Conservation (phyloP, 371 early-diverging fungal species). For the Nematocida minor region DNA sequence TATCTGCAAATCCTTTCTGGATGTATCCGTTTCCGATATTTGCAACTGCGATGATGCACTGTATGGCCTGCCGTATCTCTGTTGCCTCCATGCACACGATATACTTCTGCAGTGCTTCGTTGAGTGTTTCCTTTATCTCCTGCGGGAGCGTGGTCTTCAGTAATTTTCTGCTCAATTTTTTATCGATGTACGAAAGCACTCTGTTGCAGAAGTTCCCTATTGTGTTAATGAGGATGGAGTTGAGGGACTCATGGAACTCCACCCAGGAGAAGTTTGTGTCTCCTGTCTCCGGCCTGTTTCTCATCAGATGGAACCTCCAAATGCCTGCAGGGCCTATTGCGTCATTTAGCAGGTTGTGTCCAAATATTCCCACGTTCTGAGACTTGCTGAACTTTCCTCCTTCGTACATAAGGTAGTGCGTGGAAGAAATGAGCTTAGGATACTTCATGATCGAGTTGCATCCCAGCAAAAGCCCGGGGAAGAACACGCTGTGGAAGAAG, state of each 20-base stretch:
- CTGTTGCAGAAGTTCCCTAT: conserved; percentile 97
- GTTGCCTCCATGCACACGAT: conserved; percentile 73
- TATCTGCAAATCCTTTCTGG: conserved; percentile 70
- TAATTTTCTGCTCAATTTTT: conserved; percentile 75
- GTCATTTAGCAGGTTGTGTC: conserved; percentile 77
- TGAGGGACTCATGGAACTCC: conserved; percentile 83
- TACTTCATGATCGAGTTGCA: conserved; percentile 66
- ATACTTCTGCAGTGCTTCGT: conserved; percentile 72
- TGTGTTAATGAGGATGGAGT: conserved; percentile 79
- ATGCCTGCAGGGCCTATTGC: conserved; percentile 82
- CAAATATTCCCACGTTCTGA: conserved; percentile 92
- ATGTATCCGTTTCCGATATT: conserved; percentile 85
- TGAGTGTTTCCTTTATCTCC: conserved; percentile 73
- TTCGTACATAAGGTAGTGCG: conserved; percentile 97
- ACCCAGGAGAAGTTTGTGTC: conserved; percentile 90
- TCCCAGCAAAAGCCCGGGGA: conserved; percentile 83
- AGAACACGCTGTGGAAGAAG: conserved; percentile 96
- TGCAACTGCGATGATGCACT: conserved; percentile 80
- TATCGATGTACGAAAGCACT: conserved; percentile 81
- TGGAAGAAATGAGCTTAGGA: conserved; percentile 77
- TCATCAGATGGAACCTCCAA: conserved; percentile 94
- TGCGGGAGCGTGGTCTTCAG: conserved; percentile 66
- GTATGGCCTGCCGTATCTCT: conserved; percentile 76
- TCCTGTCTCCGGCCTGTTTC: conserved; percentile 84
- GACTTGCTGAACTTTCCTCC: conserved; percentile 93